phyloP scores from a whole-genome alignment of 2,329 filamentous ascomycete species.

The Claviceps maximensis region DNA sequence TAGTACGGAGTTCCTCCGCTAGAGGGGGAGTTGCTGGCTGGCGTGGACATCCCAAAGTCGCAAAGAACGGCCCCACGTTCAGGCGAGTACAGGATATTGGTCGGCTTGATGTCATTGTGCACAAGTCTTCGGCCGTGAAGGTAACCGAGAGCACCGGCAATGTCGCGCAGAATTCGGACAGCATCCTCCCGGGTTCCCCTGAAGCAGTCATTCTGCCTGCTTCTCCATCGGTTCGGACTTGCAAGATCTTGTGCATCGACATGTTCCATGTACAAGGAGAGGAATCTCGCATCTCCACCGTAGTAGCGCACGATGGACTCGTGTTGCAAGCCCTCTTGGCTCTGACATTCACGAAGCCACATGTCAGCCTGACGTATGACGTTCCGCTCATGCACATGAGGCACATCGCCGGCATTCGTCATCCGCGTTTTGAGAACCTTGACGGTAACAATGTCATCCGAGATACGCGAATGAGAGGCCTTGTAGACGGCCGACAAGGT shows the following conservation, averaged over 20 bases:
- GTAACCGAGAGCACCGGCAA: conserved; percentile 40
- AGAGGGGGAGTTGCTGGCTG: conserved; percentile 29
- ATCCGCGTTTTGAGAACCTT: conserved; percentile 45
- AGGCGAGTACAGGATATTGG: conserved; percentile 46
- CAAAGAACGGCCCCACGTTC: conserved; percentile 47
- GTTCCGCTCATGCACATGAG: conserved; percentile 37
- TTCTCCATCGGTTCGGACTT: conserved; percentile 35
- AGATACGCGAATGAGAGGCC: conserved; percentile 37
- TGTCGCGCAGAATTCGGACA: conserved; percentile 38
- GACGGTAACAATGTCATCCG: conserved; percentile 43
- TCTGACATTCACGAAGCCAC: conserved; percentile 45
- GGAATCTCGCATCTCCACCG: conserved; percentile 44
- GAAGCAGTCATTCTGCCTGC: conserved; percentile 33
- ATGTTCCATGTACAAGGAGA: conserved; percentile 50
- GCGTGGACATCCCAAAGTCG: conserved; percentile 45
- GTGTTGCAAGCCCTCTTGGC: conserved; percentile 41
- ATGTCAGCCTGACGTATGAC: conserved; percentile 47
- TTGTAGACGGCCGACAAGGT: conserved; percentile 43
- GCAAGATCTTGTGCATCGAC: conserved; percentile 43
- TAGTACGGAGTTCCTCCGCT: conserved; percentile 49
- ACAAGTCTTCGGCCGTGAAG: conserved; percentile 39
- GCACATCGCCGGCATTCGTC: conserved; percentile 26
- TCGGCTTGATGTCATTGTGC: conserved; percentile 51
- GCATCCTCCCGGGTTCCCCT: conserved; percentile 35
- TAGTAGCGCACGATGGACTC: conserved; percentile 45